A percentile compares a stretch with the other conserved stretches of the same genome.
Conservation (phyloP, 768 basidiomycete species). For the Amanita brunnescens region DNA sequence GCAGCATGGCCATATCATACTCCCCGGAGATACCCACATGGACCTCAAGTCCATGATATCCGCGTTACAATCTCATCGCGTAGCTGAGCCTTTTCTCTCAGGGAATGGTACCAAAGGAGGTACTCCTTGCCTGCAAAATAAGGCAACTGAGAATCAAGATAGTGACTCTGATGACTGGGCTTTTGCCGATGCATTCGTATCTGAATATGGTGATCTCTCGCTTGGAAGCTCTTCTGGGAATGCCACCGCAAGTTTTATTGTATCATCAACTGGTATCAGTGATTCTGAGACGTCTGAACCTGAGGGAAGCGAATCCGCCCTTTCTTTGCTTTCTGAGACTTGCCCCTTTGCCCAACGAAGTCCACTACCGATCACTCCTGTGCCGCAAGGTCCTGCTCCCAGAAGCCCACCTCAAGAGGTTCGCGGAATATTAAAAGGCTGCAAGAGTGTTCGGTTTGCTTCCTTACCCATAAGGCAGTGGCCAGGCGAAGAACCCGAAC, state of each 20-base stretch:
- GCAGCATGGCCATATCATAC: background rate
- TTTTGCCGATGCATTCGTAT: constrained; percentile 3
- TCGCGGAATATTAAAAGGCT: constrained; percentile 5
- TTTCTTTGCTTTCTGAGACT: background rate
- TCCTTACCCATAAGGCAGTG: constrained; percentile 3
- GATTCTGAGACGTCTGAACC: background rate
- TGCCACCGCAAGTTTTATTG: background rate
- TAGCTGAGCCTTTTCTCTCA: constrained; percentile 1
- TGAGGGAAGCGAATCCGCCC: background rate
- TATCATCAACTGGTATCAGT: background rate
- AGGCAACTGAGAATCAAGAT: background rate
- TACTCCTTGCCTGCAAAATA: background rate
- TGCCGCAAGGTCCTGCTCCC: background rate
- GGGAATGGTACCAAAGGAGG: background rate
- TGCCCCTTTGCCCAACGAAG: background rate
- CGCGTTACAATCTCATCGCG: constrained; percentile 2
- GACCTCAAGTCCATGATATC: constrained; percentile 5
- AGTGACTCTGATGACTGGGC: constrained; percentile 2
- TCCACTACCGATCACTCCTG: background rate
- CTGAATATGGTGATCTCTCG: constrained; percentile 5
- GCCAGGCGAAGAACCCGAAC: background rate
- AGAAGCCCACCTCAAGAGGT: constrained; percentile 1
- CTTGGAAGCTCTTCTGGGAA: constrained; percentile 2
- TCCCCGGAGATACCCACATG: background rate
- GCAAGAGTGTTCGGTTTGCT: constrained; percentile 6